phyloP scores from a whole-genome alignment of 2,329 filamentous ascomycete species.

The Chaetomium strumarium region DNA sequence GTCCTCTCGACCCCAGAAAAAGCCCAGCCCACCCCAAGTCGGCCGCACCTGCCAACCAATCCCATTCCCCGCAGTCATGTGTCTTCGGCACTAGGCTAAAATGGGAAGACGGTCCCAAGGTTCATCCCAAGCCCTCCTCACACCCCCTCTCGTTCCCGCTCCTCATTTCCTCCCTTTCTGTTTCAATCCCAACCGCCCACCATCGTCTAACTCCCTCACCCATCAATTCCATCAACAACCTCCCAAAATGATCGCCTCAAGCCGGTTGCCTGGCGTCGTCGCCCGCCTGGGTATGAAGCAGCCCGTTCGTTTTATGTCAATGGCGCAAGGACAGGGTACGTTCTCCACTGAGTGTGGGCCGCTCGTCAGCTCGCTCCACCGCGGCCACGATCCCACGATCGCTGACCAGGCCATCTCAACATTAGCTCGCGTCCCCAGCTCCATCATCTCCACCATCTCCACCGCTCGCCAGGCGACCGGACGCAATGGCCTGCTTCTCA shows the following conservation, averaged over 20 bases:
- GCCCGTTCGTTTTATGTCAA: constrained; percentile 22
- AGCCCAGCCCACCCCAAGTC: no score
- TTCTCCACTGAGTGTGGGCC: constrained; percentile 14
- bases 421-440: constrained; percentile 25
- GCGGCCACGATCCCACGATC: constrained; percentile 1
- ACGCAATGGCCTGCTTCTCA: constrained; percentile 24
- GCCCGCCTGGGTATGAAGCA: constrained; percentile 24
- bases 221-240: constrained; percentile 6
- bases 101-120: no score
- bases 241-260: constrained; percentile 22
- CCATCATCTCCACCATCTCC: constrained; percentile 25
- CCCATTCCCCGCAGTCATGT: no score
- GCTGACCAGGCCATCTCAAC: constrained; percentile 15
- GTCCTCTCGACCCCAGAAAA: no score
- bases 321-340: constrained; percentile 20
- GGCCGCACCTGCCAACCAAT: no score
- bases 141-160: constrained; percentile 9
- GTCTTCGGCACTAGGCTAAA: no score
- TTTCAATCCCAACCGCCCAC: constrained; percentile 2
- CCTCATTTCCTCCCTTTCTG: constrained; percentile 4
- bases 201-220: constrained; percentile 4
- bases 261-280: constrained; percentile 21
- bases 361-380: constrained; percentile 12
- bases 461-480: constrained; percentile 17
- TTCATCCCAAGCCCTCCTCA: no score